Evolutionary conservation across 208 protist species (phyloP), one percentile per base, ranked within the genome.

Genomic region (Angomonas ambiguus): DNA sequence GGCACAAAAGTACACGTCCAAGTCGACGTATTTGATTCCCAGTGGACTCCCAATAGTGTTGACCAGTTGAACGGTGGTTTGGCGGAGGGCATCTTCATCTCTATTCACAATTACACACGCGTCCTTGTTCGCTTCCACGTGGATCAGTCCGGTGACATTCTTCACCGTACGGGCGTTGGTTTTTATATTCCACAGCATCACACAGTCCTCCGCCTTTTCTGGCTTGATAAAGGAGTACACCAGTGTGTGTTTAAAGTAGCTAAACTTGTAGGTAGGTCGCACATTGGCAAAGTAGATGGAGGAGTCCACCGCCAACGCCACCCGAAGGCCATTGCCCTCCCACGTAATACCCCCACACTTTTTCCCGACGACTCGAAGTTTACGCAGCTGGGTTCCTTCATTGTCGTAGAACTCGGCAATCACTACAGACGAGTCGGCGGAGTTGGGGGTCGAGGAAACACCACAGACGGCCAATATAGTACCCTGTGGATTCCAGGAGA

Each of bases 261-360:
- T 85, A 86, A 97, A 98, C 69, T 91, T 94, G 76, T 99, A 98
- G 28, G 91, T 77, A n/a, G 93, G 93, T 5, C 97, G 90, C 20
- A 99, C 92, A 66, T 98, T 98, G 30, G 96, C 96, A 79, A 99
- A 98, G 88, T 97, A 99, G 24, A 99, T 78, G 65, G 89, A 97
- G 11, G 90, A 91, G 62, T 98, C 97, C 32, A 98, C 88, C 22
- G 95, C 96, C 30, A 98, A 75, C 60, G 94, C 95, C 5, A 99
- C 78, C 53, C 96, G 89, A 41, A 98, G 82, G 8, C 95, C 94
- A 35, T 87, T 79, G 41, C 92, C 92, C 70, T 99, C 96, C 95
- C 96, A 99, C 24, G 93, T 83, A 41, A 98, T 63, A 31, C 88
- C 87, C 34, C 81, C 80, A 28, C 97, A 93, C 33, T 77, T 76